A percentile compares a stretch with the other conserved stretches of the same genome.
Conservation (phyloP, 495 filamentous ascomycete genomes). For the Neurospora tetraspora region DNA sequence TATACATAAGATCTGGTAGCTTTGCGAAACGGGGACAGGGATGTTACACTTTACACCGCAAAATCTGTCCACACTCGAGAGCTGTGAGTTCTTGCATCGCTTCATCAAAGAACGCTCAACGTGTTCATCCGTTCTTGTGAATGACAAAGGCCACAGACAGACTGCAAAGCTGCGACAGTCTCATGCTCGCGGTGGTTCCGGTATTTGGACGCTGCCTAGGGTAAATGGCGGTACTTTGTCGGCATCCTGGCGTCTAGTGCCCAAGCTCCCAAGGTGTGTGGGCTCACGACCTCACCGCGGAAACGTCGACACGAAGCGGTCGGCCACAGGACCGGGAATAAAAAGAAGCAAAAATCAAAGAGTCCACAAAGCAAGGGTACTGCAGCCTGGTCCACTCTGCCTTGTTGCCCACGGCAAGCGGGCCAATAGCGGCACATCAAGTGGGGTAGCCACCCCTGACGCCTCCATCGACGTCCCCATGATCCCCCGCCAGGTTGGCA, state of each 20-base stretch:
- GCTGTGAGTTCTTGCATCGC: neutral
- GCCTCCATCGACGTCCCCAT: constrained; percentile 9
- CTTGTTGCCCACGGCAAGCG: constrained; percentile 1
- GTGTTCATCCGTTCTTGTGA: neutral
- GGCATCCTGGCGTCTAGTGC: neutral
- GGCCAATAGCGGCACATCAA: constrained; percentile 15
- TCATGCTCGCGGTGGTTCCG: neutral
- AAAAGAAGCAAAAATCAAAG: constrained; percentile 7
- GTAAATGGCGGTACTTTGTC: neutral
- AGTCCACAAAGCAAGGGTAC: constrained; percentile 4
- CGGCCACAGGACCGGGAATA: constrained; percentile 3
- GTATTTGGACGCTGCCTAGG: neutral
- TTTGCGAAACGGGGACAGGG: constrained; percentile 1
- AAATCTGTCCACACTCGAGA: neutral
- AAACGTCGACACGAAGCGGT: constrained; percentile 1
- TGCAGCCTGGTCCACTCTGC: constrained; percentile 4
- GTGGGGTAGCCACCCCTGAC: constrained; percentile 8
- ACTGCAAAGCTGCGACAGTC: neutral
- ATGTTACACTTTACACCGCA: neutral
- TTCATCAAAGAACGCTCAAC: neutral
- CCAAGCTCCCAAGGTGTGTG: constrained; percentile 1
- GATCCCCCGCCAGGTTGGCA: constrained; percentile 5
- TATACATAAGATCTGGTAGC: neutral
- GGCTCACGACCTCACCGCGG: constrained; percentile 1
- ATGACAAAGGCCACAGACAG: neutral